Evolutionary conservation across 768 basidiomycete genomes (phyloP).

Genomic region (Rossbeevera mucosa): DNA sequence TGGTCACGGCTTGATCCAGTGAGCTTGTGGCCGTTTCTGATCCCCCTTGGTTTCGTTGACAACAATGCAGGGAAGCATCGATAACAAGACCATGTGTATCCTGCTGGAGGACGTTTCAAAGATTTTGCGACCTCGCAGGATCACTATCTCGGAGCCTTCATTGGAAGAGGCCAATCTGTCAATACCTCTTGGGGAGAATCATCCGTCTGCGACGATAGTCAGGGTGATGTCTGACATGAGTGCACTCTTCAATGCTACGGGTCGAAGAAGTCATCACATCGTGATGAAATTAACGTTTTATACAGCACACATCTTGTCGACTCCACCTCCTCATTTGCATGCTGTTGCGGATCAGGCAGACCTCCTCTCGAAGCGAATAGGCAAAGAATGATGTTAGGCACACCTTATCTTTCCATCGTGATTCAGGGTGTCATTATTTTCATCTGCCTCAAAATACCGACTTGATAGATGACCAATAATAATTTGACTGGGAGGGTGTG

Average conservation of each 20-base stretch:
- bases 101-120: conserved; percentile 52
- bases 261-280: conserved; percentile 36
- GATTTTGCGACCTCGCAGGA: conserved; percentile 46
- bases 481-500: conserved; percentile 24
- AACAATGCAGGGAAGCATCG: conserved; percentile 28
- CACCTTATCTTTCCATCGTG: not conserved
- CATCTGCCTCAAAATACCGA: not conserved
- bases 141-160: conserved; percentile 11
- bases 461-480: not conserved
- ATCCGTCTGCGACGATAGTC: conserved; percentile 14
- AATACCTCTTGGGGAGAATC: conserved; percentile 3
- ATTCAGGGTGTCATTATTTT: not conserved
- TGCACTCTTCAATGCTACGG: conserved; percentile 17
- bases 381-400: conserved; percentile 13
- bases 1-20: conserved; percentile 59
- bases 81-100: conserved; percentile 42
- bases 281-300: conserved; percentile 68
- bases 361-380: conserved; percentile 26
- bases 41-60: conserved; percentile 7
- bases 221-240: conserved; percentile 26
- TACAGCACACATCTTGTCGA: conserved; percentile 53
- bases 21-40: conserved; percentile 1
- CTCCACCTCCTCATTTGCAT: conserved; percentile 40
- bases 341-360: conserved; percentile 40
- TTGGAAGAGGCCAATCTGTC: not conserved